Base-by-base conservation (phyloP, 2,329 filamentous ascomycete genomes). In the Zopfia rhizophila region DNA sequence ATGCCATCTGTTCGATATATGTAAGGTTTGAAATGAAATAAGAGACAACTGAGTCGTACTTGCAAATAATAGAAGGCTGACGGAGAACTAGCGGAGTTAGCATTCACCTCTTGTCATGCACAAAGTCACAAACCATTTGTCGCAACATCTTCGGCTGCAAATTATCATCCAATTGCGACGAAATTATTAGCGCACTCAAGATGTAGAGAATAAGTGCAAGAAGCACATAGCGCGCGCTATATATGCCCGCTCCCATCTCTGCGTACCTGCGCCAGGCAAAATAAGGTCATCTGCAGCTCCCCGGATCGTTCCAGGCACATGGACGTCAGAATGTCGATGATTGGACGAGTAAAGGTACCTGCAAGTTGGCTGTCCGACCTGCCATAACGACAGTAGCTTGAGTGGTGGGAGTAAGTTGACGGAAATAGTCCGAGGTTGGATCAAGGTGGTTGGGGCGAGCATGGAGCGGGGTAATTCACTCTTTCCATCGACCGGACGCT, bases 161-260 rank as follows among this genome's bases (percentile, higher is more conserved):
- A 52, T 13, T 6, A 6, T 11, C 25, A 3, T 28, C 6, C 25
- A 28, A 28, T 13, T 13, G 12, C 25, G 4, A 28, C 25, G 3
- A 11, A 13, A 28, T 4, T 12, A 13, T 28, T 28, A n/a, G n/a
- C n/a, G 25, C 3, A 11, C 25, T 13, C 14, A 6, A 3, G 25
- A 13, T 6, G 14, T 28, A 13, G 12, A 28, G 5, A 52, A 10
- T 51, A 63, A 58, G 54, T 19, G 58, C 51, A 33, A 63, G 47
- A 32, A 63, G 53, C 44, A 59, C 30, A 29, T 38, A 35, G 18
- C 44, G 37, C 18, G 29, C 5, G 38, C 51, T 57, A 58, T 48
- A 44, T 55, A 52, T 8, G 3, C 13, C 44, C n/a, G 16, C 8
- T 21, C 41, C 44, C 49, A 46, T 53, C 43, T 23, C 16, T 28